A percentile compares a stretch with the other conserved stretches of the same genome.
These are phyloP conservation scores for Cladosporium cucumerinum DNA, from an alignment of 2,329 filamentous ascomycete genomes.

Conservation along the genomic window DNA sequence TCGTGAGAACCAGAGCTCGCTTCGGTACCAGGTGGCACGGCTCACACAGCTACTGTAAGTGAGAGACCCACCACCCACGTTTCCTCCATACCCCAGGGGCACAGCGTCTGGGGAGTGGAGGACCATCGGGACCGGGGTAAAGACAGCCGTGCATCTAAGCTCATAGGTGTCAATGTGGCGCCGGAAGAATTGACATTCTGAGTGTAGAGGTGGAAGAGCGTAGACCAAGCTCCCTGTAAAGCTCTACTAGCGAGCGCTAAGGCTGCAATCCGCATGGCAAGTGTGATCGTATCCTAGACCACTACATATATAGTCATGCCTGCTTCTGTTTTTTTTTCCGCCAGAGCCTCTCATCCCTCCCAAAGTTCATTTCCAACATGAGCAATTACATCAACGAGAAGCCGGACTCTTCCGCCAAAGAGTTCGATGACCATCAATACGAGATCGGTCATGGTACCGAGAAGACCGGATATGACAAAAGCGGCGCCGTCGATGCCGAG, in stretches of 20 bases:
- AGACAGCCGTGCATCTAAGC: not conserved
- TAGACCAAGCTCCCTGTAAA: not conserved
- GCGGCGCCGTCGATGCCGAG: constrained; percentile 12
- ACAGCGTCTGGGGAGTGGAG: constrained; percentile 5
- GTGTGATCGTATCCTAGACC: not conserved
- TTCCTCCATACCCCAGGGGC: constrained; percentile 4
- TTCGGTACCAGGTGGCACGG: not conserved
- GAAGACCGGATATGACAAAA: constrained; percentile 12
- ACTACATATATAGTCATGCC: constrained; percentile 7
- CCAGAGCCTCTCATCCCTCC: not conserved
- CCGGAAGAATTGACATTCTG: constrained; percentile 1
- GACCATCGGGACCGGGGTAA: not conserved
- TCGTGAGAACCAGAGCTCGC: not conserved
- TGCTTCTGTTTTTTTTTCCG: not conserved
- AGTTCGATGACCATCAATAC: not conserved
- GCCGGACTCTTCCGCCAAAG: constrained; percentile 10
- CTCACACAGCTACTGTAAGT: no score
- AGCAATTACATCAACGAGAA: constrained; percentile 10
- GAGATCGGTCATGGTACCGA: constrained; percentile 6
- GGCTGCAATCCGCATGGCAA: not conserved
- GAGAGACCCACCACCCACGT: not conserved
- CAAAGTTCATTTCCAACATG: constrained; percentile 16
- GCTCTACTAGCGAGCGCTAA: not conserved
- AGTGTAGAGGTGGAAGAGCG: not conserved
- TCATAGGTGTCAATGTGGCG: not conserved